Evolutionary conservation across 306 rosid genomes (phyloP).

Genomic region (Ormosia semicastrata): DNA sequence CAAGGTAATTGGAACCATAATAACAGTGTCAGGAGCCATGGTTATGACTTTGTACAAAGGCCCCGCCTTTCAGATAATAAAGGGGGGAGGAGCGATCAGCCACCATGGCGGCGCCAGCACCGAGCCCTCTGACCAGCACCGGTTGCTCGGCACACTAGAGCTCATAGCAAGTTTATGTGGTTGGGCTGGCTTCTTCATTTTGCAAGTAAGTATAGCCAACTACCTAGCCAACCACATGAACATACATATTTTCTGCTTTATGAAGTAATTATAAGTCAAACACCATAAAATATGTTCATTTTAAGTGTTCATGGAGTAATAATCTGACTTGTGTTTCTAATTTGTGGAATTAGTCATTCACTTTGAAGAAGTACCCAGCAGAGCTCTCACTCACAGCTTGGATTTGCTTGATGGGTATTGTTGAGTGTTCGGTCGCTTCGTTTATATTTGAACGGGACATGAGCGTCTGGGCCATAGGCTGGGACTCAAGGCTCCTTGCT

Average conservation of each 20-base stretch:
- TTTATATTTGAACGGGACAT: slow-evolving; percentile 69
- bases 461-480: slow-evolving; percentile 79
- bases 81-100: slow-evolving; percentile 36
- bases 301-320: background rate
- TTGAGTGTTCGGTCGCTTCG: slow-evolving; percentile 75
- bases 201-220: slow-evolving; percentile 57
- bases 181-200: slow-evolving; percentile 93
- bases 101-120: background rate
- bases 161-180: slow-evolving; percentile 71
- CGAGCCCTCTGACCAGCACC: slow-evolving; percentile 56
- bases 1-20: slow-evolving; percentile 76
- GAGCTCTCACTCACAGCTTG: slow-evolving; percentile 91
- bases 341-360: slow-evolving; percentile 59
- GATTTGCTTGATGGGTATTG: slow-evolving; percentile 70
- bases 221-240: background rate
- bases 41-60: slow-evolving; percentile 97
- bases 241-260: background rate
- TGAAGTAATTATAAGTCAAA: background rate
- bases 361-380: slow-evolving; percentile 90
- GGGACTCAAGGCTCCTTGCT: slow-evolving; percentile 97
- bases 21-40: slow-evolving; percentile 93
- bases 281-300: background rate
- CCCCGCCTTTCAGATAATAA: slow-evolving; percentile 58
- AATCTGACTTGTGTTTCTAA: background rate
- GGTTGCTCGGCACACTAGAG: slow-evolving; percentile 65